Conservation (phyloP, 371 early-diverging fungal genomes). For the Apophysomyces elegans region DNA sequence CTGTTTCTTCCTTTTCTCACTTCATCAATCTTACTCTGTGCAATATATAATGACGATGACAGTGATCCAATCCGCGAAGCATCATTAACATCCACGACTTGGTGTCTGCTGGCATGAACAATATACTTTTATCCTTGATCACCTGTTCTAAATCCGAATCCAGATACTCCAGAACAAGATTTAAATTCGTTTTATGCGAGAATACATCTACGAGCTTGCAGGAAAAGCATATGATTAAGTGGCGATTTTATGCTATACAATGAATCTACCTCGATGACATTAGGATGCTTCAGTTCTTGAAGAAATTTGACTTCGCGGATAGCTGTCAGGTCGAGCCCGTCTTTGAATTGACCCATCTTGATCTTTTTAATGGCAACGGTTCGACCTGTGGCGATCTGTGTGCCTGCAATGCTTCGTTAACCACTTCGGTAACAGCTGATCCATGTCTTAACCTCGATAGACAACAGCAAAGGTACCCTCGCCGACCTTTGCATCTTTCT, state of each 20-base stretch:
- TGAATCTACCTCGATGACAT: slow-evolving; percentile 79
- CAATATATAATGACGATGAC: slow-evolving; percentile 92
- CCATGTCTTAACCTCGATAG: slow-evolving; percentile 66
- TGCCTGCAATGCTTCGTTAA: slow-evolving; percentile 35
- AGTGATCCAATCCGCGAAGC: slow-evolving; percentile 91
- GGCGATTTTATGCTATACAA: neutral
- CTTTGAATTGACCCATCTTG: slow-evolving; percentile 87
- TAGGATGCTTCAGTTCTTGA: slow-evolving; percentile 92
- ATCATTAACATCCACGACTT: slow-evolving; percentile 99
- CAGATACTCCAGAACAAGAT: slow-evolving; percentile 96
- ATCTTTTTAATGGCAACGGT: slow-evolving; percentile 95
- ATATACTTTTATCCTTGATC: slow-evolving; percentile 92
- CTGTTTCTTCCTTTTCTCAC: neutral
- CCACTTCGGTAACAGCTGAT: neutral
- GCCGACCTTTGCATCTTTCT: slow-evolving; percentile 87
- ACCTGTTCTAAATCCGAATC: slow-evolving; percentile 97
- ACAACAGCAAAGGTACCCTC: slow-evolving; percentile 97
- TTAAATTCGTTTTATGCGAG: slow-evolving; percentile 89
- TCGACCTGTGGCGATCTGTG: slow-evolving; percentile 59
- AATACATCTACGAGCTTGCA: slow-evolving; percentile 91
- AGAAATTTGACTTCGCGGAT: slow-evolving; percentile 98
- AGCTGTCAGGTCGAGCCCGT: slow-evolving; percentile 93
- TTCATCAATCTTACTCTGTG: slow-evolving; percentile 74
- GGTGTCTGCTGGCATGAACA: slow-evolving; percentile 97
- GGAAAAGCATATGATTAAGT: neutral